Evolutionary conservation across 2,329 filamentous ascomycete species (phyloP), one percentile per base, ranked within the genome.

Genomic region (Juglanconis sp.): DNA sequence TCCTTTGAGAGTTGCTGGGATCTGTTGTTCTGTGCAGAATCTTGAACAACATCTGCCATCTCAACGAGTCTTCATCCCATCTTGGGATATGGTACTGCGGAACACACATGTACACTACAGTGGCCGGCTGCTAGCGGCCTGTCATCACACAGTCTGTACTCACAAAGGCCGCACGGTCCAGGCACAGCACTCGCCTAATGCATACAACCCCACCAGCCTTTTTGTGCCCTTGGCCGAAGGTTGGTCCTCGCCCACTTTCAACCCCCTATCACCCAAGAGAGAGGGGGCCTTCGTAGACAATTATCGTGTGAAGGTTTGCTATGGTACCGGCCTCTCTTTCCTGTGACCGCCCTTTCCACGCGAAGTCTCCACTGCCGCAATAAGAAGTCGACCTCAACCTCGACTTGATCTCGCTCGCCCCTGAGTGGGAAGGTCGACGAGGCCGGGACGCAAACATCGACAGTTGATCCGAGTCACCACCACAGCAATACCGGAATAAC

Each of bases 261-360:
- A 5, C 15, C 15, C 17, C 40, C 40, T 17, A 5, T 44, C 15
- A 44, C 15, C 40, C 10, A 44, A 7, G 11, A 44, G 40, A 13
- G 36, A 38, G 34, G 51, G 36, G 51, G 35, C 51, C 10, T 44
- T 15, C 11, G 15, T 35, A 31, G 8, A 30, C 54, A 49, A 51
- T 31, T 35, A 49, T 56, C 56, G 38, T 56, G 42, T n/a, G 24
- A 35, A 17, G 34, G 48, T 31, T 30, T 24, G 17, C 17, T 24
- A 24, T 24, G 17, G 17, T 51, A 35, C 51, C 52, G 32, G 35
- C 53, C 36, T 31, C 38, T 54, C 35, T 35, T 48, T 49, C 51
- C 59, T 48, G 60, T 60, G 60, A 62, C 57, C 57, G 60, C 60
- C 60, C 57, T 60, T 62, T 62, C 34, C 31, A 8, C 49, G 17